phyloP scores from a whole-genome alignment of 2,329 filamentous ascomycete genomes.

The Cordyceps fumosorosea region DNA sequence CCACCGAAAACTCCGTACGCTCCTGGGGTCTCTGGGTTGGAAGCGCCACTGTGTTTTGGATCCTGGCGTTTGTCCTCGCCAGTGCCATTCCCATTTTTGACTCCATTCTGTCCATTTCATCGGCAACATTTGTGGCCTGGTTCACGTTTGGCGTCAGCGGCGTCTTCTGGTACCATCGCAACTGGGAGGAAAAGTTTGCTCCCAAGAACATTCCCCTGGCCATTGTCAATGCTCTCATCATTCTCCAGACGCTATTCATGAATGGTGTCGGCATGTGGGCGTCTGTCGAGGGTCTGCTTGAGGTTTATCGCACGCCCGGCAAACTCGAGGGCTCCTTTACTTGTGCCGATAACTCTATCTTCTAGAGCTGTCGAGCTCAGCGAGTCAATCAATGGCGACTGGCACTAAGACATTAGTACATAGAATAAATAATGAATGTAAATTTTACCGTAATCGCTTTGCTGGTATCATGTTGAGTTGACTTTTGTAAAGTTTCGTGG shows the following conservation, averaged over 20 bases:
- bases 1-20: conserved; percentile 26
- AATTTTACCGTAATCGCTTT: background rate
- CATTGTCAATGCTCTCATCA: conserved; percentile 25
- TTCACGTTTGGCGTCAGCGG: conserved; percentile 31
- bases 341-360: conserved; percentile 29
- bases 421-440: conserved; percentile 2
- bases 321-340: conserved; percentile 26
- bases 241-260: conserved; percentile 28
- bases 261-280: conserved; percentile 30
- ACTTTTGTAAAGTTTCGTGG: background rate
- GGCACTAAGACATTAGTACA: background rate
- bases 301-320: conserved; percentile 23
- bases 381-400: background rate
- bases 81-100: conserved; percentile 32
- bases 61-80: conserved; percentile 28
- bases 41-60: conserved; percentile 29
- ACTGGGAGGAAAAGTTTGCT: conserved; percentile 26
- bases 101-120: conserved; percentile 31
- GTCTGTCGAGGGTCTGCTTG: conserved; percentile 25
- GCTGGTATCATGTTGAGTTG: background rate
- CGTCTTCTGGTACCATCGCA: conserved; percentile 31
- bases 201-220: conserved; percentile 23
- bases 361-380: conserved; percentile 16
- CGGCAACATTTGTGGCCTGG: conserved; percentile 30
- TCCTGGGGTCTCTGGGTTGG: conserved; percentile 31